Conservation (phyloP, 2,329 filamentous ascomycete species). For the Colletotrichum melonis region DNA sequence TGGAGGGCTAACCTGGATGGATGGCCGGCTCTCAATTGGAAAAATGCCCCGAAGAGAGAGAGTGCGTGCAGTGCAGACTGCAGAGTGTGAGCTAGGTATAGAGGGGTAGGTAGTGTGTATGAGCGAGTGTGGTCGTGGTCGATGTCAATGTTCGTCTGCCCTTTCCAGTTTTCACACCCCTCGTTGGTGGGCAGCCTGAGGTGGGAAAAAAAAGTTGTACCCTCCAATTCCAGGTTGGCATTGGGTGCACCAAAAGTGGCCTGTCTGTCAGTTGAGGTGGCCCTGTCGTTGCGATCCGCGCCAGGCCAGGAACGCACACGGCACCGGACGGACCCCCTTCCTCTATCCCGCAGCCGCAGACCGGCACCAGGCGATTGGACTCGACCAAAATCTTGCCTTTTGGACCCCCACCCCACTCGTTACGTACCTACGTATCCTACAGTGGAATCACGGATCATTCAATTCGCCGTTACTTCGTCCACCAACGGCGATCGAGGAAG, state of each 20-base stretch:
- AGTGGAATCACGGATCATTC: constrained; percentile 22
- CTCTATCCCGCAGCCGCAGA: neutral
- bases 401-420: no score
- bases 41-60: neutral
- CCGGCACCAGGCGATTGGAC: neutral
- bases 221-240: neutral
- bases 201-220: neutral
- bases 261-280: neutral
- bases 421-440: no score
- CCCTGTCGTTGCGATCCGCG: constrained; percentile 26
- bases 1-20: neutral
- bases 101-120: constrained; percentile 2
- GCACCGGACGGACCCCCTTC: constrained; percentile 7
- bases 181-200: neutral
- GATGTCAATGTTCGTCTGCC: neutral
- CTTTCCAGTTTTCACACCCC: neutral
- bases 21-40: neutral
- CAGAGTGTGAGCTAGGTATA: neutral
- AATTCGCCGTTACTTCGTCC: constrained; percentile 20
- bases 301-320: neutral
- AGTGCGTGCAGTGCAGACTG: neutral
- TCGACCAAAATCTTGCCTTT: neutral
- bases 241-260: neutral
- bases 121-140: neutral
- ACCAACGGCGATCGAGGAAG: neutral